Evolutionary conservation across 2,329 filamentous ascomycete species (phyloP).

Genomic region (Penicillium freii): DNA sequence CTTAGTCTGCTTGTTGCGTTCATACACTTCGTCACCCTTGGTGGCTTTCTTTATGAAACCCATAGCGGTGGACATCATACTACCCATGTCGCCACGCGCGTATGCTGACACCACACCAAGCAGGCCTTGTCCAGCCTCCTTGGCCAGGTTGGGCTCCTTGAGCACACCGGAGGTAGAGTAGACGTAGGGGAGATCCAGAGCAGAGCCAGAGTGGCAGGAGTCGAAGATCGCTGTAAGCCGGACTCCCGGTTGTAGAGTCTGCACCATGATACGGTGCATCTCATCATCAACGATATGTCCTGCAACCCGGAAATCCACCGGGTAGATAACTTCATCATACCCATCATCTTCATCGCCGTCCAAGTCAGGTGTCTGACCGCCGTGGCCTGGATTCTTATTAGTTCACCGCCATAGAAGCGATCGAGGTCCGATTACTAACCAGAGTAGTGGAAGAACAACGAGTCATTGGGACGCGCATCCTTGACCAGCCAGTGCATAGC

Average conservation of each 20-base stretch:
- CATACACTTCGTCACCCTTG: slow-evolving; percentile 71
- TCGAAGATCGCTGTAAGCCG: slow-evolving; percentile 70
- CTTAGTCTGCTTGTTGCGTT: slow-evolving; percentile 81
- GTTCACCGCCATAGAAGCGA: background rate
- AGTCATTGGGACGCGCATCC: slow-evolving; percentile 87
- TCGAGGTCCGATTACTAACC: slow-evolving; percentile 52
- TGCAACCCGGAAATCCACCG: slow-evolving; percentile 67
- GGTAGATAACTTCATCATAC: slow-evolving; percentile 76
- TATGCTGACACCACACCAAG: slow-evolving; percentile 72
- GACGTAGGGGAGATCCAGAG: slow-evolving; percentile 65
- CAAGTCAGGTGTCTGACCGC: slow-evolving; percentile 69
- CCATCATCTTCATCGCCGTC: slow-evolving; percentile 78
- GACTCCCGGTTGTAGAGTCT: slow-evolving; percentile 74
- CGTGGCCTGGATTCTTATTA: slow-evolving; percentile 57
- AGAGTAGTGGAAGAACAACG: slow-evolving; percentile 96
- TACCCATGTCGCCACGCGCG: slow-evolving; percentile 75
- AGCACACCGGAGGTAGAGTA: slow-evolving; percentile 66
- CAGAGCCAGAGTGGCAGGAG: slow-evolving; percentile 66
- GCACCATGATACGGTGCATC: slow-evolving; percentile 75
- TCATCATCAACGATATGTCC: slow-evolving; percentile 77
- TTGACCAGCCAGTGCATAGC: slow-evolving; percentile 99
- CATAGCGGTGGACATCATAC: slow-evolving; percentile 77
- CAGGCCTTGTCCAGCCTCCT: slow-evolving; percentile 64
- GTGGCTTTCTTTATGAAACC: slow-evolving; percentile 85
- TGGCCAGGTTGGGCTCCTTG: slow-evolving; percentile 67